These are phyloP conservation scores for Endothia cerciana DNA, from an alignment of 2,329 filamentous ascomycete genomes.

Conservation along the genomic window DNA sequence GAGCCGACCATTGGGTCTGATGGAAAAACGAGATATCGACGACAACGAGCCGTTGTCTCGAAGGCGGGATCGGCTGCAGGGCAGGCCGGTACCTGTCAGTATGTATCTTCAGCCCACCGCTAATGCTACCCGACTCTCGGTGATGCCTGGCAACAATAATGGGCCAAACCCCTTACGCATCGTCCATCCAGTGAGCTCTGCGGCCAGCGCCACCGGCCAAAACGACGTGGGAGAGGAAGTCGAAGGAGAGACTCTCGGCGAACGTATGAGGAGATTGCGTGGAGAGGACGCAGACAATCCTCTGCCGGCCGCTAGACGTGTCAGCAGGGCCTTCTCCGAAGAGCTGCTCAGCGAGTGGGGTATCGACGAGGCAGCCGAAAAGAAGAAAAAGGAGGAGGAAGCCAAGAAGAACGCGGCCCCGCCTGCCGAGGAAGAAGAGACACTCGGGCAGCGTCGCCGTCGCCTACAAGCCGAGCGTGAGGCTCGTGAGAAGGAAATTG, in stretches of 20 bases:
- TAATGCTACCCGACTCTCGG: slow-evolving; percentile 24
- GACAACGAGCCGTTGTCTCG: slow-evolving; percentile 88
- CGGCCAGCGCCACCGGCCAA: slow-evolving; percentile 35
- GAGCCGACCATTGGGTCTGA: slow-evolving; percentile 70
- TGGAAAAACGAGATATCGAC: slow-evolving; percentile 83
- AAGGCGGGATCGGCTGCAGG: slow-evolving; percentile 75
- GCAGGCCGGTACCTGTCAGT: slow-evolving; percentile 49
- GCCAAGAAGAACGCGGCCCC: slow-evolving; percentile 35
- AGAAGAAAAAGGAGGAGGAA: slow-evolving; percentile 40
- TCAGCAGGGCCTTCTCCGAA: slow-evolving; percentile 68
- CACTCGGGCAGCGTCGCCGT: slow-evolving; percentile 75
- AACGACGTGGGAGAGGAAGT: slow-evolving; percentile 50
- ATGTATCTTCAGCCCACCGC: slow-evolving; percentile 34
- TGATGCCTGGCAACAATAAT: slow-evolving; percentile 20
- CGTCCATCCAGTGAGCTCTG: neutral
- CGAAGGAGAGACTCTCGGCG: slow-evolving; percentile 69
- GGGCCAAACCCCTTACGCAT: slow-evolving; percentile 23
- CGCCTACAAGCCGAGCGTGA: slow-evolving; percentile 73
- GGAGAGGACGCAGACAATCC: slow-evolving; percentile 52
- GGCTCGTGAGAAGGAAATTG: slow-evolving; percentile 62
- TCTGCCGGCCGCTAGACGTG: slow-evolving; percentile 58
- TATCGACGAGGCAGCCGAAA: slow-evolving; percentile 48
- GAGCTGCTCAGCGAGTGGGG: slow-evolving; percentile 71
- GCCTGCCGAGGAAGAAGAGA: slow-evolving; percentile 67
- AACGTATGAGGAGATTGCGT: slow-evolving; percentile 67